Evolutionary conservation across 2,329 filamentous ascomycete species (phyloP).

Genomic region (Stachybotrys chlorohalonatus): DNA sequence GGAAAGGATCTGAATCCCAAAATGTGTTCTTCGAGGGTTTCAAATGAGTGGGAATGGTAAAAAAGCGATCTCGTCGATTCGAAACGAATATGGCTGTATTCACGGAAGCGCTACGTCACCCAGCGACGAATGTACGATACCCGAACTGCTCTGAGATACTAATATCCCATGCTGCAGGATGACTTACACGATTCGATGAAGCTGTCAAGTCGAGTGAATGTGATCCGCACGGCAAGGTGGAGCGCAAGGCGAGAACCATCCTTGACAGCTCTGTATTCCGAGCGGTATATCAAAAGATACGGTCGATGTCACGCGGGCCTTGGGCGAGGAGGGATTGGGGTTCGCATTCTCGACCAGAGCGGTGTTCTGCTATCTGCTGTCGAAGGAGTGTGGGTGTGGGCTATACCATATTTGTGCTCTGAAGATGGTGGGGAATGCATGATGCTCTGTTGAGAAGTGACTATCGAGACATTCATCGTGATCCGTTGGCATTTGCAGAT

Average conservation of each 20-base stretch:
- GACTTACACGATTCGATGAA: slow-evolving; percentile 1
- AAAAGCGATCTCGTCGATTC: slow-evolving; percentile 7
- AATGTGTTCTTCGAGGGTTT: slow-evolving; percentile 42
- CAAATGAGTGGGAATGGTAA: slow-evolving; percentile 15
- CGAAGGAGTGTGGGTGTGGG: not conserved
- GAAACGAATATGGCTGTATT: slow-evolving; percentile 6
- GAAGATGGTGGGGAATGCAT: not conserved
- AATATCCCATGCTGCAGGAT: slow-evolving; percentile 3
- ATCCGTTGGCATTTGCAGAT: too few relatives aligned
- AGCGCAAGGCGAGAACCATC: slow-evolving; percentile 68
- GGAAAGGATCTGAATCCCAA: slow-evolving; percentile 36
- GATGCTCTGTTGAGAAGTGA: not conserved
- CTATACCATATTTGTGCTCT: not conserved
- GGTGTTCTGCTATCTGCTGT: slow-evolving; percentile 27
- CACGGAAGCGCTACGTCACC: not conserved
- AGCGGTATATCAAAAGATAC: slow-evolving; percentile 50
- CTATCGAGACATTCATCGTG: too few relatives aligned
- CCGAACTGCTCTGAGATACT: slow-evolving; percentile 12
- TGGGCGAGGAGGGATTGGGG: slow-evolving; percentile 22
- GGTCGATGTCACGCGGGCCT: slow-evolving; percentile 14
- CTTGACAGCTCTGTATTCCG: slow-evolving; percentile 70
- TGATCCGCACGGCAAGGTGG: slow-evolving; percentile 62
- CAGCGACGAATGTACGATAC: slow-evolving; percentile 28
- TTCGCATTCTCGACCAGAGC: slow-evolving; percentile 30
- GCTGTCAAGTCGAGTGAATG: not conserved